These are phyloP conservation scores for Carex kokanica DNA, from an alignment of 176 grass and related monocot species.

Conservation along the genomic window DNA sequence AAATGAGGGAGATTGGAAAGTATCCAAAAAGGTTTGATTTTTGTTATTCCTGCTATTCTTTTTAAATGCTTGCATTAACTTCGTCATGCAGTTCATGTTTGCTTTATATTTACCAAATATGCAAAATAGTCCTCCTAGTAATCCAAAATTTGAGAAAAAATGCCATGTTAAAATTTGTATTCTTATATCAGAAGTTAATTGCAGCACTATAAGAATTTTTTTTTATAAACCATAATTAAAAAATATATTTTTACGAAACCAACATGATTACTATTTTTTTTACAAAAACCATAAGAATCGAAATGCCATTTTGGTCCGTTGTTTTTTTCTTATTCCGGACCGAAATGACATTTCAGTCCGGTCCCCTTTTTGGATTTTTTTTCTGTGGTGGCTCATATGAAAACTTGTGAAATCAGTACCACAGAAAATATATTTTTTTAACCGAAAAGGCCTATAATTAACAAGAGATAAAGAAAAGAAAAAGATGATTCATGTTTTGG, in stretches of 20 bases:
- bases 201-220: neutral
- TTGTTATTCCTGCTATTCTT: conserved; percentile 30
- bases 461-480: neutral
- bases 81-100: neutral
- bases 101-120: neutral
- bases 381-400: no score
- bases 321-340: no score
- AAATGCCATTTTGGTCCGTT: no score
- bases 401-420: no score
- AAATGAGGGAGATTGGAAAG: conserved; percentile 35
- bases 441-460: neutral
- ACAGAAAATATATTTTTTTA: no score
- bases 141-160: neutral
- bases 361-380: no score
- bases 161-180: neutral
- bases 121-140: neutral
- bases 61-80: conserved; percentile 32
- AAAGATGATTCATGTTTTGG: neutral
- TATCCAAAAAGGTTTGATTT: conserved; percentile 27
- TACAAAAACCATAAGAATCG: no score
- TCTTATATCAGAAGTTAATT: neutral
- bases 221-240: no score
- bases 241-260: no score
- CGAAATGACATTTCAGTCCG: no score
- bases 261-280: no score